Base-by-base conservation (phyloP, 1,284 basidiomycete species). In the Ceratobasidium sp. region DNA sequence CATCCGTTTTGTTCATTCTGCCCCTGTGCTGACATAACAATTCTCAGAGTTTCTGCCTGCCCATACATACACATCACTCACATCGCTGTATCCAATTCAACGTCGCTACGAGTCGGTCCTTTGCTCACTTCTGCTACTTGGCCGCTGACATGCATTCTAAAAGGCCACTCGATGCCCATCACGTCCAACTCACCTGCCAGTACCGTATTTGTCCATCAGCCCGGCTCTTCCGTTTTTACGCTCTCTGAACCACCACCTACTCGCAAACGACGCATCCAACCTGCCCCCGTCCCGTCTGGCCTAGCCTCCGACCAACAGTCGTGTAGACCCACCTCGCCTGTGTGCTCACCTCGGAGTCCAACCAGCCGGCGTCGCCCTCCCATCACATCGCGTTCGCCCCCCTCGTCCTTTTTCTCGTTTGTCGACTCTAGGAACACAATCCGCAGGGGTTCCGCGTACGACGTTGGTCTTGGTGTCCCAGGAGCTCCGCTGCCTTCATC, bases 111-210 rank as follows among this genome's bases (percentile, higher is more conserved):
- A 40, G 59, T 64, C n/a, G 37, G 59, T 62, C 57, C 61, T 54
- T 52, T 61, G 71, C 71, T 64, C 57, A 64, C 61, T 43, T 61
- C 25, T 43, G 17, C 32, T 37, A 49, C 46, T 74, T 65, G 44
- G n/a, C 64, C 2, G 64, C 64, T 65, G 64, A 65, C 32, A 74
- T 52, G 34, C 17, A 25, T 25, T 29, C 59, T 40, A 32, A 64
- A 59, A 74, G 71, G 46, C 43, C 43, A 65, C 34, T 51, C 40
- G 51, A 74, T 74, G 71, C 71, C 71, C 71, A 74, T 74, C 22
- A 74, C 71, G 71, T 22, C 59, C 61, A 54, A 49, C 46, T 32
- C 32, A 65, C 52, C 56, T 61, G n/a, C 59, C 71, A 37, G 49
- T 52, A 74, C 51, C 52, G 13, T 74, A 74, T 34, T 46, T 46